Percentiles rank a stretch among this genome's conserved stretches.
Conservation (phyloP, 768 basidiomycete species). For the Coprinopsis cinerea region DNA sequence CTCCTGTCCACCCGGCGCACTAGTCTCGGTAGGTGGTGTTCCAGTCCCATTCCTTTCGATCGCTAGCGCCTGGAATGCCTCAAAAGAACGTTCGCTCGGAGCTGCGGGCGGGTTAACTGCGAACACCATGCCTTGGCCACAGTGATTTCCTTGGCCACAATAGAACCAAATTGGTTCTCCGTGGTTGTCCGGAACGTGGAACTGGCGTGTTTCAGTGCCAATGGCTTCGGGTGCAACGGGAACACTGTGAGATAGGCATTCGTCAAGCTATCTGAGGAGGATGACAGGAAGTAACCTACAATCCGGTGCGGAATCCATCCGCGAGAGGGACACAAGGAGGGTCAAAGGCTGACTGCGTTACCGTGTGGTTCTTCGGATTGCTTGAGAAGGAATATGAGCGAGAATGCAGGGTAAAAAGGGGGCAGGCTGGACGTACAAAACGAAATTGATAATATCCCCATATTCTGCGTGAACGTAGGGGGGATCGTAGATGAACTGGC, state of each 20-base stretch:
- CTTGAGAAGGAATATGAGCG: conserved; percentile 16
- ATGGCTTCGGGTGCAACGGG: conserved; percentile 37
- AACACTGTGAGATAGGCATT: conserved; percentile 23
- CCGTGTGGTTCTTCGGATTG: conserved; percentile 44
- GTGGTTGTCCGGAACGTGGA: conserved; percentile 31
- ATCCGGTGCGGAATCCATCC: conserved; percentile 28
- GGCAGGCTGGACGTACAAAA: conserved; percentile 36
- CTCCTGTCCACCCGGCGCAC: conserved; percentile 14
- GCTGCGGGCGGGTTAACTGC: conserved; percentile 51
- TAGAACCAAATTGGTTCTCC: conserved; percentile 48
- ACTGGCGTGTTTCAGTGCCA: conserved; percentile 32
- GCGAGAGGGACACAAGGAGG: conserved; percentile 24
- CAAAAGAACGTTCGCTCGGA: conserved; percentile 33
- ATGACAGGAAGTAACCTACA: conserved; percentile 24
- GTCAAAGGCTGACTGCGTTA: conserved; percentile 42
- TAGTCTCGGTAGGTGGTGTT: conserved; percentile 8
- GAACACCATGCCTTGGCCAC: conserved; percentile 54
- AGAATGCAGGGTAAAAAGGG: not conserved
- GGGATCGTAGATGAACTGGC: conserved; percentile 28
- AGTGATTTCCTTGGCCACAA: conserved; percentile 50
- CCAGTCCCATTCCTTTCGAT: conserved; percentile 20
- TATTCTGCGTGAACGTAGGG: conserved; percentile 28
- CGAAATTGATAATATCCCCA: conserved; percentile 44
- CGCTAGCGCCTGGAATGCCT: conserved; percentile 43
- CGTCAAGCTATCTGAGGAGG: not conserved